Evolutionary conservation across 202 grass and related monocot genomes (phyloP).

Genomic region (Panicum virgatum): DNA sequence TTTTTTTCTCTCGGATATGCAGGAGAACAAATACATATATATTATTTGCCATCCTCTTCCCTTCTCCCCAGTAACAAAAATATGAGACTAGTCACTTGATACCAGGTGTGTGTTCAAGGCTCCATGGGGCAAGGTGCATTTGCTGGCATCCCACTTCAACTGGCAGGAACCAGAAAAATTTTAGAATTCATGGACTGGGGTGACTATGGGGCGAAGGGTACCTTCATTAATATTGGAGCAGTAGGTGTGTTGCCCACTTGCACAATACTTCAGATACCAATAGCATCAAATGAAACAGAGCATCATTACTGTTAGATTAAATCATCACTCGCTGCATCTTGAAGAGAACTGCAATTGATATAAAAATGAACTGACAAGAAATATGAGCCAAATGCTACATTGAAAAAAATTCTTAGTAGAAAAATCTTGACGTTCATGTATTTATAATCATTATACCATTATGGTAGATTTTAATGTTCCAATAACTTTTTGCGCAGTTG

Average conservation of each 20-base stretch:
- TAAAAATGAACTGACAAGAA: neutral
- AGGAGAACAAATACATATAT: too few relatives aligned
- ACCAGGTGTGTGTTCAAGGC: constrained; percentile 96
- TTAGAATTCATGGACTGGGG: constrained; percentile 99
- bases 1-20: too few relatives aligned
- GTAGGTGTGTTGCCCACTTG: constrained; percentile 66
- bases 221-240: constrained; percentile 87
- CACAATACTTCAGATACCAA: neutral
- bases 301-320: neutral
- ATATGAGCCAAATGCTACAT: neutral
- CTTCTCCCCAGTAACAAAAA: neutral
- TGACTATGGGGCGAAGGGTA: constrained; percentile 75
- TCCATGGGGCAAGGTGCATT: constrained; percentile 97
- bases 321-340: neutral
- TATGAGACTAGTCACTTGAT: constrained; percentile 22
- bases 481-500: neutral
- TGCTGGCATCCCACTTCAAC: constrained; percentile 92
- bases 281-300: constrained; percentile 13
- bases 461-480: neutral
- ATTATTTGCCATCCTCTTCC: neutral
- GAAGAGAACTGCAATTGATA: constrained; percentile 19
- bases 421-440: neutral
- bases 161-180: constrained; percentile 92
- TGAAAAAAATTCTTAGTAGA: neutral
- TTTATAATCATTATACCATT: neutral